Base-by-base conservation (phyloP, 257 asterid genomes). In the Ophiorrhiza pumila region DNA sequence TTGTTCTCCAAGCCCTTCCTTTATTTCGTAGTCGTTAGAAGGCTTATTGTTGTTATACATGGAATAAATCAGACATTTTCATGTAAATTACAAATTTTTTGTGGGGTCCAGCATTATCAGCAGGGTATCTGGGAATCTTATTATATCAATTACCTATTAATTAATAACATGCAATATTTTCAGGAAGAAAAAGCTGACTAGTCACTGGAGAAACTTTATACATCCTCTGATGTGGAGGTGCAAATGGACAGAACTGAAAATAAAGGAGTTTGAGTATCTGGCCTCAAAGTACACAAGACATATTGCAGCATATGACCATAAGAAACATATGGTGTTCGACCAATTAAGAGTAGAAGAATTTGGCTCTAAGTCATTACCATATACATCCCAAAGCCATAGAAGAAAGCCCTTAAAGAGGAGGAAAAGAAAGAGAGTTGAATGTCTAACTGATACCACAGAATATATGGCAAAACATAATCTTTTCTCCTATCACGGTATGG, bases 151-250 rank as follows among this genome's bases (percentile, higher is more conserved):
- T 14, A 29, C 22, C 50, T 61, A 39, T 45, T 31, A 23, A 29
- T 70, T 55, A 50, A 43, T 45, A 49, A 66, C n/a, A 39, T 47
- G 64, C 35, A 59, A 61, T 49, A 65, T 62, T 79, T 82, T 64
- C 88, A 93, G 98, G 87, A 91, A 91, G 88, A 91, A 87, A 81
- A 93, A 85, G 72, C 46, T 88, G 81, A 87, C 98, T 32, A 72
- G 81, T 79, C 96, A 91, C 31, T 93, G 98, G 98, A 87, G 92
- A 82, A 86, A 82, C 83, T 89, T 79, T 79, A 81, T 93, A 82
- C 89, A 77, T 60, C 96, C 97, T 80, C 71, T 93, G 56, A 91
- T 88, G 96, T 91, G 98, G 98, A 84, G 98, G 72, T 87, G 97
- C 86, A 93, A 89, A 80, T 93, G 97, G 97, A 73, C 89, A 45